Base-by-base conservation (phyloP, 495 filamentous ascomycete genomes). In the Penicillium cataractarum region DNA sequence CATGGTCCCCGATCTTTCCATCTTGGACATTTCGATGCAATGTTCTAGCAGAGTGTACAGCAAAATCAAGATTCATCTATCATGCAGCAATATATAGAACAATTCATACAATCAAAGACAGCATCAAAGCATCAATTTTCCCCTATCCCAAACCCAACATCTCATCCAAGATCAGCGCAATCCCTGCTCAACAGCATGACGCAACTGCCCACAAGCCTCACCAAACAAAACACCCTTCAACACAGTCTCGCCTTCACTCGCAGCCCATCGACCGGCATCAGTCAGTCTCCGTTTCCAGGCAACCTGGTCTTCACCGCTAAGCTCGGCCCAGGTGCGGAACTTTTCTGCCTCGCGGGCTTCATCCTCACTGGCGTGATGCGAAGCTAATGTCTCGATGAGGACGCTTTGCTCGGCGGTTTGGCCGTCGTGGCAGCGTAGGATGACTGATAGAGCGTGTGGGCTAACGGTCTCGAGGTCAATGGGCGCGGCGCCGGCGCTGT, bases 191-290 rank as follows among this genome's bases (percentile, higher is more conserved):
- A 88, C 82, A 44, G 77, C 74, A 26, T 76, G 76, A 5, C 82
- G 86, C 55, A 90, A 78, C 7, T 79, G 65, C 22, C 80, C 86
- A 57, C 82, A 90, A 55, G 86, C 76, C 74, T 91, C 84, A 22
- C 86, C 83, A 77, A 96, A 96, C 49, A 96, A 73, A 7, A 97
- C 81, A 7, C 90, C 87, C 71, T 87, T 82, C 37, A 95, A 81
- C 13, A 95, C 82, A 33, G 80, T 82, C 75, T 92, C 90, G 1
- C 89, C 90, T 75, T 93, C 84, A 39, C 84, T 84, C 58, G 84
- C 83, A 6, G 83, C 80, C 91, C 91, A 93, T 55, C 91, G 81
- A 5, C 91, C 92, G 3, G 90, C 87, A 59, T 85, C 78, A 60
- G 81, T 81, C 42, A 97, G 77, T 65, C 80, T 82, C 64, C 81